phyloP scores from a whole-genome alignment of 306 rosid species.

The Cajanus cajan region DNA sequence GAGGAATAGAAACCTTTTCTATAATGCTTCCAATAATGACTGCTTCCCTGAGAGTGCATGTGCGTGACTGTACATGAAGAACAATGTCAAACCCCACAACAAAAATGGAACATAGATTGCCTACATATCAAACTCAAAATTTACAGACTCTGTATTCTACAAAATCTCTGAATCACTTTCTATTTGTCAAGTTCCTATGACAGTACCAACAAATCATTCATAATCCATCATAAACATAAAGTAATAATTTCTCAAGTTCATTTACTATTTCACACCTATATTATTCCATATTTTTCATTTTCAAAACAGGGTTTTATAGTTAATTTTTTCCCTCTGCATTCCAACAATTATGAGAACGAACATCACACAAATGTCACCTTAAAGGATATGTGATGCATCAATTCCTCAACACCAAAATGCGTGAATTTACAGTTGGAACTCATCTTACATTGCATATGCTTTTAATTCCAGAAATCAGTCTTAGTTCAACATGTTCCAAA shows the following conservation, averaged over 20 bases:
- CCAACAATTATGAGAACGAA: background rate
- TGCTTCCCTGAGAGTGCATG: conserved; percentile 91
- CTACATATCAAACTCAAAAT: background rate
- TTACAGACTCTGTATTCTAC: background rate
- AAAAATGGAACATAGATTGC: background rate
- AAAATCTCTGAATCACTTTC: background rate
- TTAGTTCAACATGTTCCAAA: too few species aligned
- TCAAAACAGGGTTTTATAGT: background rate
- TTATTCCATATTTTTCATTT: background rate
- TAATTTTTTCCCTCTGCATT: background rate
- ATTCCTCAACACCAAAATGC: too few species aligned
- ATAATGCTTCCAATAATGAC: conserved; percentile 87
- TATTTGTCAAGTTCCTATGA: background rate
- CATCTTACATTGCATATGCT: too few species aligned
- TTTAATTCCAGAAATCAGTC: too few species aligned
- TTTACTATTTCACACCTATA: background rate
- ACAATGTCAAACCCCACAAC: conserved; percentile 15
- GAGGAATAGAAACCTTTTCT: conserved; percentile 81
- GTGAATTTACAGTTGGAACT: too few species aligned
- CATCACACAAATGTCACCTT: background rate
- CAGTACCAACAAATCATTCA: background rate
- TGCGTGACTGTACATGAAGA: conserved; percentile 62
- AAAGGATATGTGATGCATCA: background rate
- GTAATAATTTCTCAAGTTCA: background rate
- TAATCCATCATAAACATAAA: background rate